Evolutionary conservation across 169 alveolate species (phyloP).

Genomic region (Cryptosporidium viatorum): DNA sequence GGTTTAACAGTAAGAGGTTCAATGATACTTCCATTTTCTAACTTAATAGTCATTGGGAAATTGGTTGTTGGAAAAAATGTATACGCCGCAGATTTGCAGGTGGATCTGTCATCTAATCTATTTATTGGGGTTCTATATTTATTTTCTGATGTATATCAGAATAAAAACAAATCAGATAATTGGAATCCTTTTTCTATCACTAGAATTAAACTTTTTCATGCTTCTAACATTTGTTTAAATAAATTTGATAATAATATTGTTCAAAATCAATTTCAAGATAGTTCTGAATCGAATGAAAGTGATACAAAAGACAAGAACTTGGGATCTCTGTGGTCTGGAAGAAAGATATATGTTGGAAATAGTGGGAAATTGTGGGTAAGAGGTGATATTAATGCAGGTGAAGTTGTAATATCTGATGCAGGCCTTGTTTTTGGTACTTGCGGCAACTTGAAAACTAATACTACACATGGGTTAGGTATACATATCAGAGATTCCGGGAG

Average conservation of each 20-base stretch:
- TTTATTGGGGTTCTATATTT: slow-evolving; percentile 43
- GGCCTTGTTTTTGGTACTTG: slow-evolving; percentile 47
- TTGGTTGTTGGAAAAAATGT: slow-evolving; percentile 61
- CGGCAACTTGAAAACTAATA: slow-evolving; percentile 54
- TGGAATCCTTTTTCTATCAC: slow-evolving; percentile 49
- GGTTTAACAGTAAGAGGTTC: slow-evolving; percentile 68
- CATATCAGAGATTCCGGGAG: slow-evolving; percentile 53
- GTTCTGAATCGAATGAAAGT: not conserved
- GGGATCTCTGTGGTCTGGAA: slow-evolving; percentile 61
- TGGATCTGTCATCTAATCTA: slow-evolving; percentile 47
- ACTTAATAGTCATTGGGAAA: slow-evolving; percentile 43
- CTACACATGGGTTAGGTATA: slow-evolving; percentile 64
- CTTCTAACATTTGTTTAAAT: slow-evolving; percentile 10
- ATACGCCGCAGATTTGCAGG: slow-evolving; percentile 39
- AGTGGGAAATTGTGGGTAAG: slow-evolving; percentile 60
- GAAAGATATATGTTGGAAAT: slow-evolving; percentile 60
- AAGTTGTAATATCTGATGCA: slow-evolving; percentile 44
- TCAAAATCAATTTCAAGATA: not conserved
- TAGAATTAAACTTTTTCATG: slow-evolving; percentile 25
- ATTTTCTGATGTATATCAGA: slow-evolving; percentile 33
- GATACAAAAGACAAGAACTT: not conserved
- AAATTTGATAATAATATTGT: not conserved
- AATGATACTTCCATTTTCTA: slow-evolving; percentile 68
- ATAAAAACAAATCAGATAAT: not conserved
- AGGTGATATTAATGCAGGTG: slow-evolving; percentile 61